These are phyloP conservation scores for Globisporangium apiculatum DNA, from an alignment of 352 stramenopile genomes.

Conservation along the genomic window DNA sequence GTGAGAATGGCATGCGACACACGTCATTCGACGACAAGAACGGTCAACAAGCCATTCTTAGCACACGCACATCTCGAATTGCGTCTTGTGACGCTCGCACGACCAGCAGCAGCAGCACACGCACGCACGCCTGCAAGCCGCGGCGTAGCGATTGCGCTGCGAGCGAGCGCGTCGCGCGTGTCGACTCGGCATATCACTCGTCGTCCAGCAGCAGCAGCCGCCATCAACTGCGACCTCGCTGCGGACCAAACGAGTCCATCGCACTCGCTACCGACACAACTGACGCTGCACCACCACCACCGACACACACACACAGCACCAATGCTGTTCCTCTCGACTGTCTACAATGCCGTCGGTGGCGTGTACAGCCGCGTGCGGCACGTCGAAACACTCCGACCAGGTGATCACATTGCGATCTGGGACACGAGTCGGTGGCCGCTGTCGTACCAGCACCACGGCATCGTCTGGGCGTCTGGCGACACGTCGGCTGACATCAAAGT, in stretches of 20 bases:
- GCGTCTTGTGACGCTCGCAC: neutral
- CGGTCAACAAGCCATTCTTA: neutral
- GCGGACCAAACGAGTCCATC: too few species aligned
- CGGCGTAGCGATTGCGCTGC: neutral
- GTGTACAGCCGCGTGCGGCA: slow-evolving; percentile 77
- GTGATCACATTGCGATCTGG: slow-evolving; percentile 84
- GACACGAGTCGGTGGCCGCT: slow-evolving; percentile 82
- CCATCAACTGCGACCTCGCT: too few species aligned
- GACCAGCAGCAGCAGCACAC: neutral
- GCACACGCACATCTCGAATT: neutral
- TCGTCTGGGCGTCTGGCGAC: slow-evolving; percentile 75
- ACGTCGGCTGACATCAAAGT: slow-evolving; percentile 56
- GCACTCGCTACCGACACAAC: too few species aligned
- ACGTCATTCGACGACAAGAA: neutral
- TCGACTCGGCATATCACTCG: too few species aligned
- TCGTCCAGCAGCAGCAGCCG: too few species aligned
- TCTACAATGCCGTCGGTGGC: slow-evolving; percentile 40
- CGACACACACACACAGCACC: neutral
- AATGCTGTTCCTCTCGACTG: slow-evolving; percentile 11
- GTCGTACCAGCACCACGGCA: slow-evolving; percentile 82
- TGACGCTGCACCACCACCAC: neutral
- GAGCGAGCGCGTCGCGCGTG: too few species aligned
- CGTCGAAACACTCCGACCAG: slow-evolving; percentile 63
- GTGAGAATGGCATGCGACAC: neutral
- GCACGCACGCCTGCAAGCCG: neutral